phyloP scores from a whole-genome alignment of 495 filamentous ascomycete species.

The Penicillium robsamsonii region DNA sequence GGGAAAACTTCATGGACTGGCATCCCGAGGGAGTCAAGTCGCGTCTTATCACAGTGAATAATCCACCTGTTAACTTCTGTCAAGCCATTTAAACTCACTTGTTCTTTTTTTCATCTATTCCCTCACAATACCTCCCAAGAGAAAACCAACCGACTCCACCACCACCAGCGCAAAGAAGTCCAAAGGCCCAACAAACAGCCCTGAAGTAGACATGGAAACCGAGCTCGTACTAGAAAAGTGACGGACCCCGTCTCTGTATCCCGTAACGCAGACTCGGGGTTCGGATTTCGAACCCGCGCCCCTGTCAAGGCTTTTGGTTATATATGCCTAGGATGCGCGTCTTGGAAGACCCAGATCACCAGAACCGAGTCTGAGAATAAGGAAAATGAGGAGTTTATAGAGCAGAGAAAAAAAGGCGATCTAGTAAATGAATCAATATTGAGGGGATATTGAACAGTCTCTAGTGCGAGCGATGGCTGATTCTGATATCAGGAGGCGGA shows the following conservation, averaged over 20 bases:
- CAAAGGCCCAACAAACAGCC: background rate
- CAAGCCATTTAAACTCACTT: too few species aligned
- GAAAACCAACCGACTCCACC: background rate
- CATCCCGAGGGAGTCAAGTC: slow-evolving; percentile 13
- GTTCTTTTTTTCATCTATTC: too few species aligned
- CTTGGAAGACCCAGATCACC: background rate
- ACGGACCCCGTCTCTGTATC: background rate
- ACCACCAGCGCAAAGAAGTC: background rate
- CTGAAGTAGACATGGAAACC: background rate
- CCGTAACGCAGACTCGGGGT: background rate
- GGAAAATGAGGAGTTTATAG: background rate
- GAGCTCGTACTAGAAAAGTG: background rate
- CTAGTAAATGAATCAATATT: background rate
- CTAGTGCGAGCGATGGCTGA: background rate
- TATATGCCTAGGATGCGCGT: background rate
- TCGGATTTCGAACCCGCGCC: background rate
- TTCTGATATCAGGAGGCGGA: background rate
- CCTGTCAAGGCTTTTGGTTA: background rate
- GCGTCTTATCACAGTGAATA: too few species aligned
- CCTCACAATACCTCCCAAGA: background rate
- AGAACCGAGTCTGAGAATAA: background rate
- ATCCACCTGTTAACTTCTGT: too few species aligned
- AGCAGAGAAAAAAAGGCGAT: background rate
- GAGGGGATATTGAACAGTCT: background rate
- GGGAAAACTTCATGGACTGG: slow-evolving; percentile 6